A percentile compares a stretch with the other conserved stretches of the same genome.
phyloP scores from a whole-genome alignment of 140 eudicot species.

The Cichorium intybus region DNA sequence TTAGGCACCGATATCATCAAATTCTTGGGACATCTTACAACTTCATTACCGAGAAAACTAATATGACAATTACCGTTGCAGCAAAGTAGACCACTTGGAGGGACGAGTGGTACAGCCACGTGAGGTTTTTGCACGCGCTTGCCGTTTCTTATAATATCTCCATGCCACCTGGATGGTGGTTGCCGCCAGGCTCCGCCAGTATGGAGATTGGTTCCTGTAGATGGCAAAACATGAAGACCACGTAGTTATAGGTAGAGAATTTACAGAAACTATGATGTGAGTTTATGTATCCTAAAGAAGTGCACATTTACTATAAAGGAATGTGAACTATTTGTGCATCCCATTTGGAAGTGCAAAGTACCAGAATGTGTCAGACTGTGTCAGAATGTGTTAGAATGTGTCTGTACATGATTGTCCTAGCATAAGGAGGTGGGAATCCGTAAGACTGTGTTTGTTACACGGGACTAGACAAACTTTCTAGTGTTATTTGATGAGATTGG shows the following conservation, averaged over 20 bases:
- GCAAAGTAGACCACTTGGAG: not conserved
- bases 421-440: not conserved
- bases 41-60: not conserved
- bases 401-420: no score
- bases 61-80: not conserved
- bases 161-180: slow-evolving; percentile 31
- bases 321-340: not conserved
- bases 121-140: not conserved
- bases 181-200: slow-evolving; percentile 39
- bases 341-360: not conserved
- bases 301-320: not conserved
- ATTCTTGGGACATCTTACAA: not conserved
- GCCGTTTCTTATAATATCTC: not conserved
- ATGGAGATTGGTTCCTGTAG: not conserved
- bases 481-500: not conserved
- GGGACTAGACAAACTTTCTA: not conserved
- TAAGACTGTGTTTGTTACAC: not conserved
- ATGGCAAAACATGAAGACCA: not conserved
- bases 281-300: not conserved
- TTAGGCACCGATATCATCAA: not conserved
- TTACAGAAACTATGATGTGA: not conserved
- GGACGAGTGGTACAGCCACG: not conserved
- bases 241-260: not conserved
- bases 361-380: no score
- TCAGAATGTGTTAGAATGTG: no score